Evolutionary conservation across 1,139 yeast species (phyloP).

Genomic region (Wickerhamiella pararugosa): DNA sequence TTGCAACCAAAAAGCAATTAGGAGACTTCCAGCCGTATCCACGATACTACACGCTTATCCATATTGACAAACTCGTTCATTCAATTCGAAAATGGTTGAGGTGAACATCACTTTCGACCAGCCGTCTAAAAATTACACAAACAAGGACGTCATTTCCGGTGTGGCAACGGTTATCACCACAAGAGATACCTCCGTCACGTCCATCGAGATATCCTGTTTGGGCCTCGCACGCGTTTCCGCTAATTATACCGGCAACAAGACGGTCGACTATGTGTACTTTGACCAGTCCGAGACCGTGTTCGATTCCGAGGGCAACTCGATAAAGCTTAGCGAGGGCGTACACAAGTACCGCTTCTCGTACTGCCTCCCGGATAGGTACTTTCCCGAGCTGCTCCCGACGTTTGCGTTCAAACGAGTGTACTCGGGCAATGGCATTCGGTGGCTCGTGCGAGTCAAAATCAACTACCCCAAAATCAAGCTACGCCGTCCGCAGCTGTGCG

Average conservation of each 20-base stretch:
- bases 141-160: constrained; percentile 1
- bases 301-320: not conserved
- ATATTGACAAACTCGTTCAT: no score
- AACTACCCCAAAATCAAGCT: constrained; percentile 5
- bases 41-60: no score
- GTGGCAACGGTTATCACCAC: not conserved
- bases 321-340: not conserved
- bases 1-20: no score
- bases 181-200: not conserved
- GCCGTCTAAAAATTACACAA: not conserved
- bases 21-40: no score
- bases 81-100: constrained; percentile 1
- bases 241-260: not conserved
- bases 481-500: constrained; percentile 1
- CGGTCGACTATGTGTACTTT: constrained; percentile 4
- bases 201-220: not conserved
- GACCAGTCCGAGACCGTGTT: not conserved
- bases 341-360: constrained; percentile 4
- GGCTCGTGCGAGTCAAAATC: constrained; percentile 2
- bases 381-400: constrained; percentile 1
- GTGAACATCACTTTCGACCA: constrained; percentile 1
- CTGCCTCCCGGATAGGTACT: constrained; percentile 1
- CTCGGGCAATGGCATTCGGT: constrained; percentile 4
- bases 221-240: constrained; percentile 3
- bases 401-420: constrained; percentile 4